phyloP scores from a whole-genome alignment of 73 alveolate species.

The Urostyla sp. region DNA sequence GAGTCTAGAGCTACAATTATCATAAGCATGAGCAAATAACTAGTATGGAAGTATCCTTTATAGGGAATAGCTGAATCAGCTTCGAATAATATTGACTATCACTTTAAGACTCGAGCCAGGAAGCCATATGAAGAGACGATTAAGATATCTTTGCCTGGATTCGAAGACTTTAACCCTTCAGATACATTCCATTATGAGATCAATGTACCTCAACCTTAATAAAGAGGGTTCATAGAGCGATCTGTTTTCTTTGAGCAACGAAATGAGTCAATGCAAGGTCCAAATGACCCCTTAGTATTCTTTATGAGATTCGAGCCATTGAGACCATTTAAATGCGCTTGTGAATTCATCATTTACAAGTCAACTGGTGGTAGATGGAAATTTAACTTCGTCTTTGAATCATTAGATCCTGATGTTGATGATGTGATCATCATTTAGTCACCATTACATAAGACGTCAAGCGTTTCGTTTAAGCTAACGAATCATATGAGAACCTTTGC shows the following conservation, averaged over 20 bases:
- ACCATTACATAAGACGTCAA: constrained; percentile 91
- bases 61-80: constrained; percentile 97
- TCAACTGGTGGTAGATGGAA: constrained; percentile 98
- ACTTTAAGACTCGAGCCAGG: constrained; percentile 93
- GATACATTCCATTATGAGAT: constrained; percentile 88
- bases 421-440: constrained; percentile 93
- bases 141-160: constrained; percentile 80
- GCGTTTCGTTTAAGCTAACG: constrained; percentile 93
- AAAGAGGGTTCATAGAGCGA: constrained; percentile 88
- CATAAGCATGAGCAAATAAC: constrained; percentile 91
- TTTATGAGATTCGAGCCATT: constrained; percentile 93
- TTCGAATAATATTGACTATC: constrained; percentile 88
- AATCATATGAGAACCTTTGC: constrained; percentile 92
- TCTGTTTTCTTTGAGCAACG: constrained; percentile 88
- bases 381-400: constrained; percentile 92
- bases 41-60: constrained; percentile 96
- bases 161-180: constrained; percentile 54
- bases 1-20: constrained; percentile 90
- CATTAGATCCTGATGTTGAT: constrained; percentile 97
- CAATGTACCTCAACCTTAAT: constrained; percentile 79
- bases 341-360: constrained; percentile 92
- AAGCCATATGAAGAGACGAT: constrained; percentile 83
- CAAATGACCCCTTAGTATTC: constrained; percentile 87
- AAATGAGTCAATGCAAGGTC: constrained; percentile 69
- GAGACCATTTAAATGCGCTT: constrained; percentile 93